Conservation (phyloP, 2,329 filamentous ascomycete genomes). For the Sporothrix sp. region DNA sequence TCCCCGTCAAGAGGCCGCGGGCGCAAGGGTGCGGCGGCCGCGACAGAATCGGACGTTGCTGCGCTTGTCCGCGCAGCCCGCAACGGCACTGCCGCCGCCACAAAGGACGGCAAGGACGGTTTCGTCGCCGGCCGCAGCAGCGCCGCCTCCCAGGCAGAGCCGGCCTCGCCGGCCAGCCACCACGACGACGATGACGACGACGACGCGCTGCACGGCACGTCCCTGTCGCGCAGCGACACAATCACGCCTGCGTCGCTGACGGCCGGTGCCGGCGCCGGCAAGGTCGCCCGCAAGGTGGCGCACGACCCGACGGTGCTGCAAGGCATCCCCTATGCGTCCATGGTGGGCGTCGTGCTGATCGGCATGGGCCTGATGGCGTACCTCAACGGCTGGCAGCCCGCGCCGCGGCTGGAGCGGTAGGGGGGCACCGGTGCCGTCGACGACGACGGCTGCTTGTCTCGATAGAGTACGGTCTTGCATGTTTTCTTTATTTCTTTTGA, state of each 20-base stretch:
- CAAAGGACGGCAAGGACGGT: no score
- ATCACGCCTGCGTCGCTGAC: slow-evolving; percentile 32
- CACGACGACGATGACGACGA: slow-evolving; percentile 26
- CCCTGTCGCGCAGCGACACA: slow-evolving; percentile 39
- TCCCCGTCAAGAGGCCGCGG: no score
- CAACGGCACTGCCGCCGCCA: no score
- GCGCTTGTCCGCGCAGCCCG: no score
- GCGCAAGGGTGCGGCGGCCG: no score
- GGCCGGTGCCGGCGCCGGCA: slow-evolving; percentile 14
- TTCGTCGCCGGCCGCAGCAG: no score
- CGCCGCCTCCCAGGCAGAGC: no score
- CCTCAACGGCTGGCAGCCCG: slow-evolving; percentile 67
- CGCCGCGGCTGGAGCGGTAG: slow-evolving; percentile 29
- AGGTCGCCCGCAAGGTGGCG: slow-evolving; percentile 26
- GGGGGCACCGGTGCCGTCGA: background rate
- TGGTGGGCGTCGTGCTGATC: slow-evolving; percentile 71
- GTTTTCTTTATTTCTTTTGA: background rate
- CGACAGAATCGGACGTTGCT: no score
- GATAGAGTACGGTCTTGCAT: slow-evolving; percentile 5
- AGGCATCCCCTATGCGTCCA: slow-evolving; percentile 66
- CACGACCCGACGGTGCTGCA: slow-evolving; percentile 41
- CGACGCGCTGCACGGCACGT: slow-evolving; percentile 21
- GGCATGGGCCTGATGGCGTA: slow-evolving; percentile 81
- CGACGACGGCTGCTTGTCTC: background rate
- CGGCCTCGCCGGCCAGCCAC: background rate